phyloP scores from a whole-genome alignment of 371 early-diverging fungal genomes.

The Circinella umbellata region DNA sequence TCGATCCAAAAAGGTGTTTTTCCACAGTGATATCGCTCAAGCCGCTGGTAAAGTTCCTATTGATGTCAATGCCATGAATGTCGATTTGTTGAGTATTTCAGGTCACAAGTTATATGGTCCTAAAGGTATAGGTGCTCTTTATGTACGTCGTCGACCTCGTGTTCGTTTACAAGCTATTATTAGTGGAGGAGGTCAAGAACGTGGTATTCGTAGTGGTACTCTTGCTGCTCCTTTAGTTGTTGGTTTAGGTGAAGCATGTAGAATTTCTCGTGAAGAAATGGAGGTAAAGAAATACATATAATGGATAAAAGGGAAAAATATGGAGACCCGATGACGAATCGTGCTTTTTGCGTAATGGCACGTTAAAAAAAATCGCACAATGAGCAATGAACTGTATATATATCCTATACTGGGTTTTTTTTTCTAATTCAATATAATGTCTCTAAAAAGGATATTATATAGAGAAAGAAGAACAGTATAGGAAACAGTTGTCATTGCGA shows the following conservation, averaged over 20 bases:
- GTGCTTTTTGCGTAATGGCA: conserved; percentile 21
- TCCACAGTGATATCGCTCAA: conserved; percentile 99
- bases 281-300: conserved; percentile 54
- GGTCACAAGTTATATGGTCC: conserved; percentile 99
- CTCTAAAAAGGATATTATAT: neutral
- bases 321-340: conserved; percentile 20
- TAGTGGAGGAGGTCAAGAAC: conserved; percentile 99
- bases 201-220: conserved; percentile 98
- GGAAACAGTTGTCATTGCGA: conserved; percentile 33
- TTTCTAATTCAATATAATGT: no score
- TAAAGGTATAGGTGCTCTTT: conserved; percentile 98
- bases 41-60: conserved; percentile 98
- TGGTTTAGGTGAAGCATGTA: conserved; percentile 97
- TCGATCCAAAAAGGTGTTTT: conserved; percentile 87
- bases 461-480: neutral
- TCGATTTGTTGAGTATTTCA: conserved; percentile 97
- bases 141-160: conserved; percentile 95
- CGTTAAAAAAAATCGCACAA: conserved; percentile 27
- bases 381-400: conserved; percentile 37
- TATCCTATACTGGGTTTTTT: no score
- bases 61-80: conserved; percentile 96
- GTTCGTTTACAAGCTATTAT: conserved; percentile 94
- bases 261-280: conserved; percentile 90
- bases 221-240: conserved; percentile 96
- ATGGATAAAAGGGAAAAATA: neutral